Conservation (phyloP, 176 grass and related monocot genomes). For the Avena insularis region DNA sequence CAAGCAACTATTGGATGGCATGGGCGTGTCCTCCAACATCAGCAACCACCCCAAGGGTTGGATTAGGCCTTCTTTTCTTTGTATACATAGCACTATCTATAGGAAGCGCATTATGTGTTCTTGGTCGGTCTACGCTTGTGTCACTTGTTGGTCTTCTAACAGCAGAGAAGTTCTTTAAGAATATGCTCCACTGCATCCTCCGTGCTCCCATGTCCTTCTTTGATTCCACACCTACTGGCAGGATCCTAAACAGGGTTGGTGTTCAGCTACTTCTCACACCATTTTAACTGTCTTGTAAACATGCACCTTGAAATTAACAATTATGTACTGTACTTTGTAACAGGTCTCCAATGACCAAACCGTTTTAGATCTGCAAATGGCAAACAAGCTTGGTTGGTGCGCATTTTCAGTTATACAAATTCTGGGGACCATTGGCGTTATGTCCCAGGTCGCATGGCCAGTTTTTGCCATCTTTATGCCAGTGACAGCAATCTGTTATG, state of each 20-base stretch:
- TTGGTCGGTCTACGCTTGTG: slow-evolving; percentile 63
- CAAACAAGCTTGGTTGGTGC: slow-evolving; percentile 76
- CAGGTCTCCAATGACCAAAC: slow-evolving; percentile 93
- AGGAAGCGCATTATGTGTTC: slow-evolving; percentile 72
- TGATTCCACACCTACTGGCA: slow-evolving; percentile 93
- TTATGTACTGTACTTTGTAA: slow-evolving; percentile 16
- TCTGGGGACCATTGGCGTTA: slow-evolving; percentile 80
- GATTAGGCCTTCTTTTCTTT: slow-evolving; percentile 62
- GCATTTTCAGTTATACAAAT: slow-evolving; percentile 88
- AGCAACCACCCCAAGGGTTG: slow-evolving; percentile 53
- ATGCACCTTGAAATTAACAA: slow-evolving; percentile 28
- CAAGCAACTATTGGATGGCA: slow-evolving; percentile 99
- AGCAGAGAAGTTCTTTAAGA: slow-evolving; percentile 82
- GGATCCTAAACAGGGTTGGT: slow-evolving; percentile 95
- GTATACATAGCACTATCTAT: slow-evolving; percentile 78
- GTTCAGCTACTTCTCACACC: slow-evolving; percentile 25
- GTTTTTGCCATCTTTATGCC: slow-evolving; percentile 94
- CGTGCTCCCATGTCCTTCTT: slow-evolving; percentile 98
- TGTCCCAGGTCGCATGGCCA: slow-evolving; percentile 99
- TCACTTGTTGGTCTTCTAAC: slow-evolving; percentile 62
- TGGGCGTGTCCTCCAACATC: slow-evolving; percentile 78
- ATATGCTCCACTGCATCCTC: slow-evolving; percentile 81
- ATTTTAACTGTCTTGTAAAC: not conserved
- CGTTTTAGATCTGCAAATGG: slow-evolving; percentile 85
- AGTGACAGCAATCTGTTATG: slow-evolving; percentile 70